Conservation (phyloP, 2,329 filamentous ascomycete genomes). For the Fusarium redolens region DNA sequence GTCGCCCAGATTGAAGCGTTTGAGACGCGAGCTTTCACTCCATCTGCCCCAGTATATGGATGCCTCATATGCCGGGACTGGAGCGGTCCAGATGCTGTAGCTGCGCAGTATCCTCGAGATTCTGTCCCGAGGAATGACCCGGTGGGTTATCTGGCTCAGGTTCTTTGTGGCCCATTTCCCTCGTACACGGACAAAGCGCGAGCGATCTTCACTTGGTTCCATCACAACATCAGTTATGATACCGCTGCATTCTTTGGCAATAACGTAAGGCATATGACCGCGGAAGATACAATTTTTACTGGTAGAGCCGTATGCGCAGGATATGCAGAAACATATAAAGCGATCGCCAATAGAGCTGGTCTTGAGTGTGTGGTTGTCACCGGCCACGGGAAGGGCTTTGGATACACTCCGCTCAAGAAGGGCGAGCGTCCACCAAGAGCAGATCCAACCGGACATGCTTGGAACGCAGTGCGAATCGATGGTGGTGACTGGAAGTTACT, state of each 20-base stretch:
- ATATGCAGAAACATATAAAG: slow-evolving; percentile 85
- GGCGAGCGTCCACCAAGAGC: slow-evolving; percentile 74
- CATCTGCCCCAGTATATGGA: slow-evolving; percentile 44
- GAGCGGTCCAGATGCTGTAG: slow-evolving; percentile 81
- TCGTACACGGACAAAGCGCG: slow-evolving; percentile 92
- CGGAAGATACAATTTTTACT: slow-evolving; percentile 77
- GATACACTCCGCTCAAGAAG: slow-evolving; percentile 70
- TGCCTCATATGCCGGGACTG: slow-evolving; percentile 92
- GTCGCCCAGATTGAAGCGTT: slow-evolving; percentile 62
- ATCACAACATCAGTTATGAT: slow-evolving; percentile 93
- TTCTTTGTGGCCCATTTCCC: slow-evolving; percentile 81
- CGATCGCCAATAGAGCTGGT: slow-evolving; percentile 81
- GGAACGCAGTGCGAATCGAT: slow-evolving; percentile 93
- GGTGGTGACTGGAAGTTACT: slow-evolving; percentile 90
- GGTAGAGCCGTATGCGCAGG: slow-evolving; percentile 93
- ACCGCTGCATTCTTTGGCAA: slow-evolving; percentile 80
- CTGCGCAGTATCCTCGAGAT: slow-evolving; percentile 78
- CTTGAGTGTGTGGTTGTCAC: slow-evolving; percentile 79
- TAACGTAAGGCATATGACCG: slow-evolving; percentile 73
- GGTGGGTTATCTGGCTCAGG: slow-evolving; percentile 78
- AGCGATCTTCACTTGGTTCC: slow-evolving; percentile 93
- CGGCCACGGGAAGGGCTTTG: slow-evolving; percentile 89
- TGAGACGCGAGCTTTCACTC: slow-evolving; percentile 47
- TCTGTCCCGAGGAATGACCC: slow-evolving; percentile 74
- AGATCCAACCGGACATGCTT: slow-evolving; percentile 78